phyloP scores from a whole-genome alignment of 768 basidiomycete genomes.

The Collybia nuda region DNA sequence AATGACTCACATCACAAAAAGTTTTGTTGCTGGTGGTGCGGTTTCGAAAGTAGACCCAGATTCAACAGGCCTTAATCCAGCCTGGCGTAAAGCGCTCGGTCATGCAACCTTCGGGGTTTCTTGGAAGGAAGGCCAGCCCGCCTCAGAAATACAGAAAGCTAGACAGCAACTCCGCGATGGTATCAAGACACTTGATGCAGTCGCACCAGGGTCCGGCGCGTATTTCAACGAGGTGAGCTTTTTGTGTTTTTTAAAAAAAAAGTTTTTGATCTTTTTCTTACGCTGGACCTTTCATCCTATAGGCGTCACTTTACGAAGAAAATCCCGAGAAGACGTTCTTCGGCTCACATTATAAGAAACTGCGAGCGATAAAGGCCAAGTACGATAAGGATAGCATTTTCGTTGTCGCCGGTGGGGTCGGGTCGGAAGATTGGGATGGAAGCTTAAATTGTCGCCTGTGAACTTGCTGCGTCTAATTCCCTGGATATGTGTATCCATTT shows the following conservation, averaged over 20 bases:
- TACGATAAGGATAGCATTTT: conserved; percentile 48
- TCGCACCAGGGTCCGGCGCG: conserved; percentile 34
- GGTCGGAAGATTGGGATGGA: conserved; percentile 49
- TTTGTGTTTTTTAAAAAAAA: not conserved
- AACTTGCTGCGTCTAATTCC: too few species aligned
- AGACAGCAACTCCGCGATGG: conserved; percentile 9
- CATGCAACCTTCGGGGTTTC: conserved; percentile 20
- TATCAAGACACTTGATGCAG: conserved; percentile 19
- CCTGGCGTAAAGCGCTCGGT: conserved; percentile 41
- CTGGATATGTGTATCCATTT: too few species aligned
- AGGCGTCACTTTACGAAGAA: conserved; percentile 43
- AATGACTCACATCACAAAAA: not conserved
- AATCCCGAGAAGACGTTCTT: conserved; percentile 43
- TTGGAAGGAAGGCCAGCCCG: conserved; percentile 25
- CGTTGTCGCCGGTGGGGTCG: conserved; percentile 46
- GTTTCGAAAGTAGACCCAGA: conserved; percentile 34
- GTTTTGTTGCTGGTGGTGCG: conserved; percentile 31
- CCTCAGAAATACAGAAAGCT: conserved; percentile 8
- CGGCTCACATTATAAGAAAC: conserved; percentile 37
- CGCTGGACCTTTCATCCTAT: not conserved
- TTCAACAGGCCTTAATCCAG: conserved; percentile 42
- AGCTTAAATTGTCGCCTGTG: not conserved
- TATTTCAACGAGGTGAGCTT: conserved; percentile 47
- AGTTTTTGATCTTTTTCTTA: not conserved
- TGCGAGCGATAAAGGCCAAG: conserved; percentile 40